Base-by-base conservation (phyloP, 495 filamentous ascomycete species). In the Amniculicola lignicola region DNA sequence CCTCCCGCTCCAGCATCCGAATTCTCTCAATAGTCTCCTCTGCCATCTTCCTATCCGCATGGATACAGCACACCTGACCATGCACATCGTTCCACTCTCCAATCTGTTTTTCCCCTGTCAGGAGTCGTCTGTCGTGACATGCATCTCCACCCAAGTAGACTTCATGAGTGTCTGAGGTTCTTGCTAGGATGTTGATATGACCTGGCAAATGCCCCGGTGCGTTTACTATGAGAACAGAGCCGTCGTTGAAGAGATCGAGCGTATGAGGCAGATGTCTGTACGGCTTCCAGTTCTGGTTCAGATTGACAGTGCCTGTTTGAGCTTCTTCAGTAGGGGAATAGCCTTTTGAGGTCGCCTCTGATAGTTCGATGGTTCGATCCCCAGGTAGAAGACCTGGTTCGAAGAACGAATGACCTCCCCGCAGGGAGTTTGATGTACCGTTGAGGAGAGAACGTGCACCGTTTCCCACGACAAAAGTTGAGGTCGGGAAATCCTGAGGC, bases 81-180 rank as follows among this genome's bases (percentile, higher is more conserved):
- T 49, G 36, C 0, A 58, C 64, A 45, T 79, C 72, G 9, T 57
- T 64, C 62, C 73, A 79, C 39, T 69, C 51, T 4, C 68, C 76
- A 50, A 77, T 76, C 2, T 68, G 67, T 24, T 66, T 68, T 54
- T 74, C 73, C 4, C 68, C 67, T n/a, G 44, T 64, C 37, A 79
- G 46, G 5, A 79, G 66, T 18, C 75, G 62, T 2, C 59, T 48
- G 49, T 80, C 72, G 52, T 79, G 77, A 40, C 72, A 77, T 38
- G 73, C 70, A 63, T 79, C 76, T 1, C 72, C 76, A 14, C 64
- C 75, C 0, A 80, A 65, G 44, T 76, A 78, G 9, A 77, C 63
- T 23, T 64, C 74, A 24, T 41, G n/a, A 10, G 25, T 36, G 2
- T 62, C 48, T 0, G 45, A 60, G 1, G 65, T 39, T 0, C 70